These are phyloP conservation scores for Suillus variegatus DNA, from an alignment of 768 basidiomycete species.

Conservation along the genomic window DNA sequence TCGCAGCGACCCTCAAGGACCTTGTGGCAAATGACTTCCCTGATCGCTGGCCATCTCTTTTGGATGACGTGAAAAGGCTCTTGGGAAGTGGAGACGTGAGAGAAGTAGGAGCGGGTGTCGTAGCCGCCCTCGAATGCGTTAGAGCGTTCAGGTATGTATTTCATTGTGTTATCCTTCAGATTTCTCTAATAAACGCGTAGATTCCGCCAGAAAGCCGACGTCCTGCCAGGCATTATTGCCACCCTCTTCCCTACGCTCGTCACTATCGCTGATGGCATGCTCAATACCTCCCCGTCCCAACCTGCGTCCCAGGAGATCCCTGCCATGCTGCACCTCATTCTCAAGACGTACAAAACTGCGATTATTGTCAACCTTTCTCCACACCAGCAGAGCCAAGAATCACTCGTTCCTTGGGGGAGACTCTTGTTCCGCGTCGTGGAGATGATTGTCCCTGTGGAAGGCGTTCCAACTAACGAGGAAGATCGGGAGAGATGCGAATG, in stretches of 20 bases:
- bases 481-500: constrained; percentile 79
- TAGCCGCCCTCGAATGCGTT: constrained; percentile 76
- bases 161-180: background rate
- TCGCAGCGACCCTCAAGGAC: constrained; percentile 71
- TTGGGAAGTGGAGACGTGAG: constrained; percentile 63
- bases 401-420: constrained; percentile 85
- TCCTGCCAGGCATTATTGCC: constrained; percentile 57
- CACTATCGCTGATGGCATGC: constrained; percentile 68
- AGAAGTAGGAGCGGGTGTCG: constrained; percentile 80
- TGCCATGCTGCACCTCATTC: constrained; percentile 79
- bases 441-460: constrained; percentile 62
- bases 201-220: constrained; percentile 66
- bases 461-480: constrained; percentile 70
- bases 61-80: constrained; percentile 67
- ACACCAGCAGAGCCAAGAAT: constrained; percentile 75
- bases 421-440: constrained; percentile 82
- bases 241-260: constrained; percentile 77
- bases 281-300: constrained; percentile 60
- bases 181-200: constrained; percentile 45
- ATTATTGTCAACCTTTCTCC: constrained; percentile 71
- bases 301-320: constrained; percentile 67
- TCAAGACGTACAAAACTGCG: constrained; percentile 85
- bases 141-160: constrained; percentile 47
- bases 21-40: constrained; percentile 81
- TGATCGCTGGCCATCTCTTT: constrained; percentile 66